Base-by-base conservation (phyloP, 176 grass and related monocot species). In the Ensete glaucum region DNA sequence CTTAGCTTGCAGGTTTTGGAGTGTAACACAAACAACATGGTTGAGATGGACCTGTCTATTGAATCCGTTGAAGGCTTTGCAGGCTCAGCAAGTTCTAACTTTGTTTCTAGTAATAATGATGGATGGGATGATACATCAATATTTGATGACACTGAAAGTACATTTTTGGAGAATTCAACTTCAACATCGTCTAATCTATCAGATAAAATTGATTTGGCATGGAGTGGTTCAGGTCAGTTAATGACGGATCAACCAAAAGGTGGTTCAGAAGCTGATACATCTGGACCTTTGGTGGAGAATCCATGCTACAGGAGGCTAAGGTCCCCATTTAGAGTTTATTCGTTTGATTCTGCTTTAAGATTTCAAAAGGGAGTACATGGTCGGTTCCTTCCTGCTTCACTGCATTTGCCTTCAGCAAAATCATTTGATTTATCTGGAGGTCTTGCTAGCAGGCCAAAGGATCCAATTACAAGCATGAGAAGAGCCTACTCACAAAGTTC, bases 131-230 rank as follows among this genome's bases (percentile, higher is more conserved):
- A 78, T 69, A 68, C 85, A 69, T 15, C 71, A 51, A 52, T 81
- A 20, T 67, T 26, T 67, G 76, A 50, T 29, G 79, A 81, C 68
- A 83, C 69, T 68, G 75, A 77, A 73, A 87, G 9, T 54, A 79
- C 71, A 48, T 59, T 75, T 65, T 85, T 82, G 77, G 82, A 84
- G 76, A 85, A 77, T 49, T 72, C 81, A 67, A 59, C 77, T 50
- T 88, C 85, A 79, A 62, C 82, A 75, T 83, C 76, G 50, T 92
- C 93, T 84, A 77, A 85, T 85, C 86, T 97, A 69, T 92, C 93
- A 23, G 93, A 92, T 72, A 85, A 83, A 83, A 97, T 97, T 85
- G 93, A 97, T 80, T 88, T 88, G 76, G 88, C 87, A 71, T 97
- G 93, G 90, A 88, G 85, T 79, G 90, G 93, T 73, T 97, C 84